Evolutionary conservation across 2,329 filamentous ascomycete species (phyloP).

Genomic region (Aspergillus pseudoglaucus): DNA sequence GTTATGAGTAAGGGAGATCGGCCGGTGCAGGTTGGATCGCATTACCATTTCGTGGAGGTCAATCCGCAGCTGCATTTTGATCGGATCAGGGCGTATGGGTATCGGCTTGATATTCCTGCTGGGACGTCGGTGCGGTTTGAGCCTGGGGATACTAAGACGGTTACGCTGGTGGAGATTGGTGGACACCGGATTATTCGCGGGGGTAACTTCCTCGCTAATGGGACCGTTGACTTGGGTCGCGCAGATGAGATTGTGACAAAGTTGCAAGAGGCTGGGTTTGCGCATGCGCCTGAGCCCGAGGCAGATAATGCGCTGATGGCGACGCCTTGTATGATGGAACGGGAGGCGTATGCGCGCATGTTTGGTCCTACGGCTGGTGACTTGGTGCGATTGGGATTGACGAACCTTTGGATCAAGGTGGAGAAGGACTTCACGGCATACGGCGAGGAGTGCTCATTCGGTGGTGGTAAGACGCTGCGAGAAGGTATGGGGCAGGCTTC

Average conservation of each 20-base stretch:
- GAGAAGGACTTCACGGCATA: constrained; percentile 79
- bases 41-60: constrained; percentile 95
- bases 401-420: constrained; percentile 83
- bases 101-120: constrained; percentile 78
- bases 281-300: constrained; percentile 64
- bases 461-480: constrained; percentile 84
- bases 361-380: constrained; percentile 91
- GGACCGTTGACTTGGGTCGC: constrained; percentile 59
- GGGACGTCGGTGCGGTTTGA: constrained; percentile 92
- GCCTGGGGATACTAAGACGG: constrained; percentile 85
- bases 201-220: constrained; percentile 73
- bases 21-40: constrained; percentile 77
- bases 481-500: constrained; percentile 95
- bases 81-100: constrained; percentile 73
- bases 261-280: constrained; percentile 67
- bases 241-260: constrained; percentile 60
- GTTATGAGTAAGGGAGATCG: constrained; percentile 84
- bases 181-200: constrained; percentile 74
- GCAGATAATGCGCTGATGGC: constrained; percentile 48
- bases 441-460: constrained; percentile 92
- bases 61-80: constrained; percentile 89
- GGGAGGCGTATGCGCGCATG: constrained; percentile 75
- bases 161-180: constrained; percentile 81
- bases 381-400: constrained; percentile 70
- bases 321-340: constrained; percentile 63